phyloP scores from a whole-genome alignment of 805 yeast genomes.

The Suhomyces sp. region DNA sequence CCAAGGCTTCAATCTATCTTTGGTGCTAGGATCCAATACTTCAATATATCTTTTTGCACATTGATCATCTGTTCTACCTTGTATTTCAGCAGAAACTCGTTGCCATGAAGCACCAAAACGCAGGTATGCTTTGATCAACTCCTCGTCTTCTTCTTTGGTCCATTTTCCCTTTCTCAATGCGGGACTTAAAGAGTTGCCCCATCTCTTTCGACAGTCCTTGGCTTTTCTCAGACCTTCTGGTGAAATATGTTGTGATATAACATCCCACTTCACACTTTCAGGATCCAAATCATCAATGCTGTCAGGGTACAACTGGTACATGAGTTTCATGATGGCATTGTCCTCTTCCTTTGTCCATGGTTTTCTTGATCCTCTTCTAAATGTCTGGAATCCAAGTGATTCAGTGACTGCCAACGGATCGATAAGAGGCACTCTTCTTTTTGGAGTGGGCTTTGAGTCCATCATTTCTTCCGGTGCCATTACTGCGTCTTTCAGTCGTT shows the following conservation, averaged over 20 bases:
- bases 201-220: constrained; percentile 83
- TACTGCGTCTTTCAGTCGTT: too few relatives aligned
- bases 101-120: constrained; percentile 84
- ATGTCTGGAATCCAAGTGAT: constrained; percentile 72
- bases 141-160: constrained; percentile 78
- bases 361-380: constrained; percentile 58
- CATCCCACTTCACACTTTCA: constrained; percentile 62
- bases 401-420: constrained; percentile 64
- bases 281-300: constrained; percentile 25
- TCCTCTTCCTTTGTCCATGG: constrained; percentile 84
- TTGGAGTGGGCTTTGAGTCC: too few relatives aligned
- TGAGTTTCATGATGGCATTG: constrained; percentile 41
- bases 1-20: constrained; percentile 81
- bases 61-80: constrained; percentile 91
- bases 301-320: constrained; percentile 35
- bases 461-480: too few relatives aligned
- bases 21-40: constrained; percentile 79
- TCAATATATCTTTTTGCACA: constrained; percentile 90
- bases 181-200: constrained; percentile 87
- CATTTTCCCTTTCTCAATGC: constrained; percentile 79
- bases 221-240: constrained; percentile 53
- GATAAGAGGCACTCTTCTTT: constrained; percentile 25
- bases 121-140: constrained; percentile 60
- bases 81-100: constrained; percentile 69
- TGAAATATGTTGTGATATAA: constrained; percentile 43